Base-by-base conservation (phyloP, 1,139 yeast genomes). In the Blastobotrys capitulatus region DNA sequence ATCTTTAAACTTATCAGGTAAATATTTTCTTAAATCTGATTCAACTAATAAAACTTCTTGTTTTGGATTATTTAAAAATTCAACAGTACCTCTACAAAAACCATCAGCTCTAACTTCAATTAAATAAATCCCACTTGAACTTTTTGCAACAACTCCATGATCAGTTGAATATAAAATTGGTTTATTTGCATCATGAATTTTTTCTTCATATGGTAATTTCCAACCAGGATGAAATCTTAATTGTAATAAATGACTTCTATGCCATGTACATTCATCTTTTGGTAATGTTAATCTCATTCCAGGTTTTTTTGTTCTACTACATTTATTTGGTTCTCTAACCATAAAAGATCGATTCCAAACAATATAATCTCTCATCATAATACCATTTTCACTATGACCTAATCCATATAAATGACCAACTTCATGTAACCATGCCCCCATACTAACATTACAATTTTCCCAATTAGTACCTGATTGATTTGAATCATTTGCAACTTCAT, bases 341-440 rank as follows among this genome's bases (percentile, higher is more conserved):
- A 84, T 75, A 62, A 89, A 90, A 7, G 89, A 79, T 52, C 97
- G 75, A 65, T 90, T 86, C 74, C 88, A 78, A 58, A 83, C 78
- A 13, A 83, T 73, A 62, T 90, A 92, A 56, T 86, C 96, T 54
- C 97, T 75, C 42, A 88, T 68, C 97, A 92, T 92, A 22, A 90
- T 86, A 16, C 97, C 97, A 58, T 76, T 73, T 3, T 82, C 86
- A 67, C 89, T 95, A 66, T 92, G 97, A 1, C 97, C 97, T 57
- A 94, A 85, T 0, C 97, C 96, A 38, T 90, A 71, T 27, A 79
- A 71, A 64, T 92, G 97, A 1, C 98, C 97, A 48, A 89, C 83
- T 64, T 92, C 97, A 65, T 92, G 98, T 85, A 90, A 76, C 60
- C 88, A 89, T 0, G 97, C 97, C 39, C 98, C 97, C 63, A 87